A percentile compares a stretch with the other conserved stretches of the same genome.
Evolutionary conservation across 176 grass and related monocot species (phyloP).

Genomic region (Musa troglodytarum): DNA sequence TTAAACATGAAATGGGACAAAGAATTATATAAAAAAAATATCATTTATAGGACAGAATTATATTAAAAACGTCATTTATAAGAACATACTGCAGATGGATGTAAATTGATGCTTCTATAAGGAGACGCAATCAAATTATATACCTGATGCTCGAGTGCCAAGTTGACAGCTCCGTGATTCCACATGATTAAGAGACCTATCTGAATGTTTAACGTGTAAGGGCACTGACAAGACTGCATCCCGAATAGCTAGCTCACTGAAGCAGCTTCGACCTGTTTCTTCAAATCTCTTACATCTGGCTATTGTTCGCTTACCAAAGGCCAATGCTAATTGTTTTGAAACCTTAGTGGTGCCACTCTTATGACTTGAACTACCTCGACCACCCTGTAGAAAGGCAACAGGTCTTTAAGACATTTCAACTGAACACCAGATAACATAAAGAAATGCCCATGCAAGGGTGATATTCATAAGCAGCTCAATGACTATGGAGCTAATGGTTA

Average conservation of each 20-base stretch:
- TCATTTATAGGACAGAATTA: background rate
- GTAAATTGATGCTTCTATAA: background rate
- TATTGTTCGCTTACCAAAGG: slow-evolving; percentile 72
- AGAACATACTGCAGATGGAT: background rate
- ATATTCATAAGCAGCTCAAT: background rate
- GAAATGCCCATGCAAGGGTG: no score
- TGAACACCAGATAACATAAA: background rate
- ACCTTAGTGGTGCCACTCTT: slow-evolving; percentile 58
- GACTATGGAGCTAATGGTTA: background rate
- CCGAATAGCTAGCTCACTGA: slow-evolving; percentile 48
- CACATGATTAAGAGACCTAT: slow-evolving; percentile 4
- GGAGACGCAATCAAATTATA: background rate
- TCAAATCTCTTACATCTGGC: slow-evolving; percentile 57
- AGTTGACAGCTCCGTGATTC: background rate
- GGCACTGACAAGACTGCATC: slow-evolving; percentile 37
- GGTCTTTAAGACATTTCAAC: slow-evolving; percentile 2
- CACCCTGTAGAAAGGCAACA: slow-evolving; percentile 39
- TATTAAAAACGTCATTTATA: background rate
- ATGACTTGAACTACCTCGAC: slow-evolving; percentile 56
- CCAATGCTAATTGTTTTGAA: slow-evolving; percentile 59
- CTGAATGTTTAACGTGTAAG: slow-evolving; percentile 36
- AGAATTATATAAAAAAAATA: background rate
- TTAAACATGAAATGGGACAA: background rate
- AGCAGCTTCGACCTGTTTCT: slow-evolving; percentile 69
- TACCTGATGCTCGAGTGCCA: background rate